phyloP scores from a whole-genome alignment of 306 rosid species.

The Sechiopsis laciniata region DNA sequence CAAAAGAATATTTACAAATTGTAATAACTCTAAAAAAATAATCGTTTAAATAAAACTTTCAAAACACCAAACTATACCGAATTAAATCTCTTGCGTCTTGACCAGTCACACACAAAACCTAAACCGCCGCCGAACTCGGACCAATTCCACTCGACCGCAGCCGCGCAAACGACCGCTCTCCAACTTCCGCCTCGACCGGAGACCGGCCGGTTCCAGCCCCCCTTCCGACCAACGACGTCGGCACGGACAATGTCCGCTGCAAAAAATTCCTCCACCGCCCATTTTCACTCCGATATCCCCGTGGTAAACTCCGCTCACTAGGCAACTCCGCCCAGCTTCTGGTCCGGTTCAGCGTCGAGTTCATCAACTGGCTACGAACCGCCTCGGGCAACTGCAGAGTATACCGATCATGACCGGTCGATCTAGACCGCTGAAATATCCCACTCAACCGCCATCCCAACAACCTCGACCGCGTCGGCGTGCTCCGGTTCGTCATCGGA shows the following conservation, averaged over 20 bases:
- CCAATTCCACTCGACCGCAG: conserved; percentile 19
- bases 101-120: not conserved
- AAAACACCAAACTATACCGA: not conserved
- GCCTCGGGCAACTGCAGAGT: conserved; percentile 69
- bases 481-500: conserved; percentile 24
- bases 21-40: not conserved
- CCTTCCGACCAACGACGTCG: conserved; percentile 23
- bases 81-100: not conserved
- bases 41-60: too few relatives aligned
- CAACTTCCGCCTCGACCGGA: conserved; percentile 20
- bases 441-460: conserved; percentile 29
- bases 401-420: conserved; percentile 68
- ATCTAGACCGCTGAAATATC: conserved; percentile 45
- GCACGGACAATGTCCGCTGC: too few relatives aligned
- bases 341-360: conserved; percentile 34
- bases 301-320: conserved; percentile 46
- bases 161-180: conserved; percentile 41
- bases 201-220: conserved; percentile 3
- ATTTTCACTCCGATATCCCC: conserved; percentile 42
- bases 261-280: not conserved
- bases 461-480: conserved; percentile 35
- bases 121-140: conserved; percentile 19
- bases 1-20: conserved; percentile 8
- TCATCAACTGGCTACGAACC: conserved; percentile 52
- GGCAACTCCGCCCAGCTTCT: conserved; percentile 40